Conservation (phyloP, 2,329 filamentous ascomycete species). For the Cercospora nicotianae region DNA sequence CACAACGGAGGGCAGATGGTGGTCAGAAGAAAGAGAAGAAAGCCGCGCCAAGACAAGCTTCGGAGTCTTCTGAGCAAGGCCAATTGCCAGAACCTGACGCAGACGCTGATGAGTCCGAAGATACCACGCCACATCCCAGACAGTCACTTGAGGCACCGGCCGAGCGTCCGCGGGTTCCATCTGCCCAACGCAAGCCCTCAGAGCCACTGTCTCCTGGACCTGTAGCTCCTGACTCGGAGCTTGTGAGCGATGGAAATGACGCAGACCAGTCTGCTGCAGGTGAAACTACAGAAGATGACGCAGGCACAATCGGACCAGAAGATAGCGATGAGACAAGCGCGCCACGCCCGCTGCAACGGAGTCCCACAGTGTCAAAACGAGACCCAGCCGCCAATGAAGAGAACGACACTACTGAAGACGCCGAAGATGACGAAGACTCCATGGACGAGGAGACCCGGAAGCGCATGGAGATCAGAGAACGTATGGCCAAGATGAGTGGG, state of each 20-base stretch:
- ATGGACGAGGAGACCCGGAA: conserved; percentile 83
- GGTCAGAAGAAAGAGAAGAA: conserved; percentile 80
- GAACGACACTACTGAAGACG: conserved; percentile 53
- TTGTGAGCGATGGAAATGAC: conserved; percentile 63
- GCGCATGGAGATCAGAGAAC: conserved; percentile 82
- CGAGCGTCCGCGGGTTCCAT: conserved; percentile 41
- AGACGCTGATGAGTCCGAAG: conserved; percentile 38
- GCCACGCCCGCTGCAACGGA: conserved; percentile 43
- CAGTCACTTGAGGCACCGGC: conserved; percentile 42
- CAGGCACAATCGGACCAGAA: conserved; percentile 66
- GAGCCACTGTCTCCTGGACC: conserved; percentile 41
- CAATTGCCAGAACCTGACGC: conserved; percentile 41
- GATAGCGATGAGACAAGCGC: conserved; percentile 66
- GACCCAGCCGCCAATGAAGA: conserved; percentile 52
- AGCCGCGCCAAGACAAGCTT: conserved; percentile 60
- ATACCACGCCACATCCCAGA: conserved; percentile 36
- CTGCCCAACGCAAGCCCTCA: conserved; percentile 39
- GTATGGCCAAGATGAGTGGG: conserved; percentile 98
- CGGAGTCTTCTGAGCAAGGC: conserved; percentile 47
- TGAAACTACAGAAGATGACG: conserved; percentile 62
- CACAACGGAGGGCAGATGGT: conserved; percentile 75
- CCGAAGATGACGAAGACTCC: conserved; percentile 79
- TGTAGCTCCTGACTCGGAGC: conserved; percentile 50
- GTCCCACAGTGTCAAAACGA: conserved; percentile 40
- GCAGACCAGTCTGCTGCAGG: conserved; percentile 65